Evolutionary conservation across 108 stramenopile species (phyloP), one percentile per base, ranked within the genome.

Genomic region (Aurantiochytrium sp.): DNA sequence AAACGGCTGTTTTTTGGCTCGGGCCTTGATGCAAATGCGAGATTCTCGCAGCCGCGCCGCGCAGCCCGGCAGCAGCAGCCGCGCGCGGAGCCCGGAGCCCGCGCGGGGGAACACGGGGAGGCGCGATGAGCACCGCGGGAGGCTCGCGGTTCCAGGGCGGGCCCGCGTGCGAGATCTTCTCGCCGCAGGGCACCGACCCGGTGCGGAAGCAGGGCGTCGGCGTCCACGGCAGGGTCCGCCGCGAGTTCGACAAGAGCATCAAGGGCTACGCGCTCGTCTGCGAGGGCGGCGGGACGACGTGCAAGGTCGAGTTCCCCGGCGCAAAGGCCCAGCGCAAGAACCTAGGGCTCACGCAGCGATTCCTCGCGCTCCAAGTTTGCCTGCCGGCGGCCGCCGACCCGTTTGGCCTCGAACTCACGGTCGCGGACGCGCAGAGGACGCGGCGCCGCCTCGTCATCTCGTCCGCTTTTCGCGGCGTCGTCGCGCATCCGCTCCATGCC

Each of bases 141-240:
- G 59, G 4, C 15, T 24, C 59, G 24, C 59, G 59, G 73, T 81
- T 48, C 2, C 73, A 81, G 30, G 73, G 73, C n/a, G 73, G 73
- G 42, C 73, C 73, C 30, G 50, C 42, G 42, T 41, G 39, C 39
- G 73, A 81, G 30, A 48, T 81, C 45, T 81, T 81, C 73, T 48
- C 42, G n/a, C n/a, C 73, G 27, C 73, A 81, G 39, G 73, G 73
- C 73, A 81, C 73, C 45, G 73, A 41, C 73, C 73, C 73, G n/a
- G 19, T 81, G 6, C 39, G 45, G 24, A 65, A 65, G 19, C 59
- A 65, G 34, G 3, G 45, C 30, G 73, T 81, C 8, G 73, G 73
- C 45, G 73, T 81, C 19, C 21, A 48, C n/a, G 73, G 73, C 42
- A 81, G 73, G 45, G 73, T 81, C 27, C 15, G 45, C 12, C 21